Conservation (phyloP, 1,139 yeast species). For the Williopsis jadinii region DNA sequence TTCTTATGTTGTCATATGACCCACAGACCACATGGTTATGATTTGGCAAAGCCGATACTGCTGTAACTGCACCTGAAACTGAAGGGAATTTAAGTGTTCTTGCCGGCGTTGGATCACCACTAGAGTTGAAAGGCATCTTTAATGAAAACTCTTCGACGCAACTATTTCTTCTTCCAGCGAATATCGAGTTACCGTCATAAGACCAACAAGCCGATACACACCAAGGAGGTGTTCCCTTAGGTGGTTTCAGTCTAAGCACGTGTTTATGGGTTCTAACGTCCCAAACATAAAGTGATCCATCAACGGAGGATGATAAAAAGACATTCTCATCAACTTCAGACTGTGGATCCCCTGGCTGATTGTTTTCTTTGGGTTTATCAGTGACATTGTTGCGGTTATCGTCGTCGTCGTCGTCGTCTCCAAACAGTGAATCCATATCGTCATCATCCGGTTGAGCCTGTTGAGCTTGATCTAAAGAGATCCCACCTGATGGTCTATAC, state of each 20-base stretch:
- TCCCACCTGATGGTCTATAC: slow-evolving; percentile 69
- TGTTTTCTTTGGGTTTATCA: neutral
- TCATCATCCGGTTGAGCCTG: slow-evolving; percentile 51
- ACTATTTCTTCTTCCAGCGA: slow-evolving; percentile 85
- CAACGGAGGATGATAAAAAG: slow-evolving; percentile 76
- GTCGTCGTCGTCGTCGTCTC: slow-evolving; percentile 22
- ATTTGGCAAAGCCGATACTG: slow-evolving; percentile 76
- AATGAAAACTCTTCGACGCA: slow-evolving; percentile 81
- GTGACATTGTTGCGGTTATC: neutral
- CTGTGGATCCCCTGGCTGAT: neutral
- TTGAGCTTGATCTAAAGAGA: slow-evolving; percentile 23
- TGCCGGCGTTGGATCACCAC: slow-evolving; percentile 40
- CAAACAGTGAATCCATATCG: slow-evolving; percentile 24
- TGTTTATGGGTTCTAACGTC: slow-evolving; percentile 52
- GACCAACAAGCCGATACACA: slow-evolving; percentile 94
- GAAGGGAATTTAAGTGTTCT: slow-evolving; percentile 69
- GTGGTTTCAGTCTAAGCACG: slow-evolving; percentile 52
- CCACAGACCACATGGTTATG: slow-evolving; percentile 77
- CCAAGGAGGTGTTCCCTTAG: slow-evolving; percentile 85
- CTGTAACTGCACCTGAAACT: slow-evolving; percentile 88
- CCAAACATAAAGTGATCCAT: slow-evolving; percentile 82
- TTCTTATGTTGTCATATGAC: slow-evolving; percentile 80
- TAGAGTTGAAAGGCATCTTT: slow-evolving; percentile 40
- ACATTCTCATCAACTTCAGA: slow-evolving; percentile 42
- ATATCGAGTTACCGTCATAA: slow-evolving; percentile 68